Percentiles rank a stretch among this genome's conserved stretches.
Conservation (phyloP, 805 yeast genomes). For the Lipomyces orientalis region DNA sequence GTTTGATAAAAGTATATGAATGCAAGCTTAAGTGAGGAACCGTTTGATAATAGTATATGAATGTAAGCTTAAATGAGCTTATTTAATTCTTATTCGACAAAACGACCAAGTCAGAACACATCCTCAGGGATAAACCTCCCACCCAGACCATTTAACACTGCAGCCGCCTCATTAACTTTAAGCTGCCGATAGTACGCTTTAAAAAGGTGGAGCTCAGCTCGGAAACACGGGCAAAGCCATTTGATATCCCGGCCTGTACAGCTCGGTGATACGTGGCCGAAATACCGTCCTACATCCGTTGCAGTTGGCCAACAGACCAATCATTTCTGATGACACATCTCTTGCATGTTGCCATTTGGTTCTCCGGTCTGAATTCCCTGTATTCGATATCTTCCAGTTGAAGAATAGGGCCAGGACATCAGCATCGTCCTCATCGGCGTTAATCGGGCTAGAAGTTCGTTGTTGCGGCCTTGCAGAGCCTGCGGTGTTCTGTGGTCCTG, state of each 20-base stretch:
- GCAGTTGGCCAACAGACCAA: not conserved
- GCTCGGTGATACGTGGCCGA: not conserved
- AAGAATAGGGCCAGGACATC: not conserved
- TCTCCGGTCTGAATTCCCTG: not conserved
- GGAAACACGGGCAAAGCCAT: not conserved
- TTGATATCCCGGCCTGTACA: not conserved
- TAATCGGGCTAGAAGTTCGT: not conserved
- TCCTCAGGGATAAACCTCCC: not conserved
- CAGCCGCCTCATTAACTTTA: not conserved
- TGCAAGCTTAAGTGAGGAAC: too few species aligned
- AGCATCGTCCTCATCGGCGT: not conserved
- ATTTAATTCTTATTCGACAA: too few species aligned
- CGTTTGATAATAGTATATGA: not conserved
- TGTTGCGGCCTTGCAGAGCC: not conserved
- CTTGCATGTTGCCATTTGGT: not conserved
- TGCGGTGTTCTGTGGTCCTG: not conserved
- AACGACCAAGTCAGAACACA: not conserved
- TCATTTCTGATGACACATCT: not conserved
- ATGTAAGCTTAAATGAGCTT: too few species aligned
- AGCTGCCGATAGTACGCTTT: not conserved
- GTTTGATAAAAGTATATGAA: too few species aligned
- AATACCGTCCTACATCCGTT: not conserved
- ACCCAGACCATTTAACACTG: not conserved
- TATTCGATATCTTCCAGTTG: not conserved
- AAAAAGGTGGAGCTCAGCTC: not conserved